Base-by-base conservation (phyloP, 139 green algal species). In the Chlorella vulgaris region DNA sequence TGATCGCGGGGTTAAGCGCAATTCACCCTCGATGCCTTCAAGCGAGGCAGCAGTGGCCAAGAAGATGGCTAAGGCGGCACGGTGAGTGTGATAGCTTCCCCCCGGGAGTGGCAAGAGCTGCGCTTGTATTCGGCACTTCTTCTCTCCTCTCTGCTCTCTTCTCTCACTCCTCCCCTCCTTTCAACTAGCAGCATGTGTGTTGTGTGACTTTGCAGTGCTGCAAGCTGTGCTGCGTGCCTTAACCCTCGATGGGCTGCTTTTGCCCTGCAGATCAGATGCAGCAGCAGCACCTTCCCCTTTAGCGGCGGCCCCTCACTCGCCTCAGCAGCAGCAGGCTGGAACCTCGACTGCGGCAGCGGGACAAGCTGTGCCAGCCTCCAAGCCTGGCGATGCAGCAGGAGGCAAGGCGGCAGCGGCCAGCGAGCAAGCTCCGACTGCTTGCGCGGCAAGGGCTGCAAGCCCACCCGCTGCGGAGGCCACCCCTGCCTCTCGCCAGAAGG, bases 1-100 rank as follows among this genome's bases (percentile, higher is more conserved):
- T n/a, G 73, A 79, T 7, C 53, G 53, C 4, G 51, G 73, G 33
- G 39, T n/a, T 51, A 79, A 79, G 73, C 73, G 73, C 53, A 4
- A 13, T 26, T 79, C 73, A 24, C 53, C 73, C 1, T 50, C 53
- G 51, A 8, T 15, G 29, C 26, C 53, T 2, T 68, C 51, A 2
- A 53, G 26, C 3, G 73, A 79, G 35, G 53, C n/a, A 2, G n/a
- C 29, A 28, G 62, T 50, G 51, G 73, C 51, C 22, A 28, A 35
- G 35, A 68, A 68, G 51, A 8, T 21, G 24, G 22, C 42, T 53
- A 79, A 79, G 73, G 73, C 51, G 8, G 51, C 73, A 4, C 73
- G 73, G 73, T 79, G 53, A 53, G 73, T 21, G 55, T 5, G 18
- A 8, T 15, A 5, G 22, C 55, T n/a, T 55, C 13, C 47, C 15